These are phyloP conservation scores for Coemansia sp. DNA, from an alignment of 192 early-diverging fungal genomes.

Conservation along the genomic window DNA sequence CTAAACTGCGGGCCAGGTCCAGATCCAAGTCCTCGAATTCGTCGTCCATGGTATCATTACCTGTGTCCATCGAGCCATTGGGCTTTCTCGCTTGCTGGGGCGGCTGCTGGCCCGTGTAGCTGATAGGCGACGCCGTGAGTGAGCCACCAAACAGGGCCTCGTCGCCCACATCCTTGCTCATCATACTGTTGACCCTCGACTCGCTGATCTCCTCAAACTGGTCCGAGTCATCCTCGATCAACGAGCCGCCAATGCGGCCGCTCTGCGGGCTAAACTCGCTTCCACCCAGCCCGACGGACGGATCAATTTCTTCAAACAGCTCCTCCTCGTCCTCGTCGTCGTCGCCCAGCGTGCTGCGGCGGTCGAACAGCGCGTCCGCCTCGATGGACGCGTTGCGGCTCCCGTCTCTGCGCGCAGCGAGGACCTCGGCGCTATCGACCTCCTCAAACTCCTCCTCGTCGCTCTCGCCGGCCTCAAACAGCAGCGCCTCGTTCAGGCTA, in stretches of 20 bases:
- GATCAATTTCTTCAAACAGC: constrained; percentile 47
- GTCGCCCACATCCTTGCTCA: constrained; percentile 9
- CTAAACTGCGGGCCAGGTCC: constrained; percentile 34
- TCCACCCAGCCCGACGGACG: constrained; percentile 10
- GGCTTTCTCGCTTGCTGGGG: not conserved
- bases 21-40: constrained; percentile 47
- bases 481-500: constrained; percentile 19
- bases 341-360: constrained; percentile 8
- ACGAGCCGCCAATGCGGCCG: constrained; percentile 2
- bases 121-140: constrained; percentile 14
- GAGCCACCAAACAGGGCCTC: constrained; percentile 35
- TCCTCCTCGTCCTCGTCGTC: constrained; percentile 44
- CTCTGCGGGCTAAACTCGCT: not conserved
- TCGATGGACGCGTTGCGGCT: constrained; percentile 2
- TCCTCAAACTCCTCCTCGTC: constrained; percentile 52
- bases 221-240: constrained; percentile 30
- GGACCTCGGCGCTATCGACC: constrained; percentile 27
- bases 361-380: constrained; percentile 9
- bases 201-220: constrained; percentile 42
- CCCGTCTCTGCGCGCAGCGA: constrained; percentile 3
- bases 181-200: constrained; percentile 1
- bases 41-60: constrained; percentile 7
- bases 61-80: not conserved
- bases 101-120: constrained; percentile 4
- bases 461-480: constrained; percentile 23